Base-by-base conservation (phyloP, 140 eudicot species). In the Oenanthe javanica region DNA sequence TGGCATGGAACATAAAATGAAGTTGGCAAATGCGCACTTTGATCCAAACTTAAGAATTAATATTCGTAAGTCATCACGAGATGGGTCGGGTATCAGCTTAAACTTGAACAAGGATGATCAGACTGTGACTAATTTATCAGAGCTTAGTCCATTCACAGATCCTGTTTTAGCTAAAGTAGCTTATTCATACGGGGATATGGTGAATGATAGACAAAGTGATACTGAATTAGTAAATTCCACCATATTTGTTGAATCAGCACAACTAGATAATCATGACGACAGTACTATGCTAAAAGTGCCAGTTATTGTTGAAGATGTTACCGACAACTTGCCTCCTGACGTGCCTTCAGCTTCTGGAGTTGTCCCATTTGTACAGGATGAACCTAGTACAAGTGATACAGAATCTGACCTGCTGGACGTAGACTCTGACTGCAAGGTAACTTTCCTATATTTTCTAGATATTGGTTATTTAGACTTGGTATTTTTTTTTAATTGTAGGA, bases 231-330 rank as follows among this genome's bases (percentile, higher is more conserved):
- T 72, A 42, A 54, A 48, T 3, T 10, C 76, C 6, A 71, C 43
- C 18, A 47, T 69, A 21, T 47, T 14, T 49, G 75, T 74, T 49
- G 45, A 78, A 16, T 80, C 86, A 82, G 79, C 57, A 61, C 72
- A 72, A 14, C 21, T 76, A 50, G 81, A 86, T 72, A 72, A 76
- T 76, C 72, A 51, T 36, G 72, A 75, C 16, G 69, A 40, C 6
- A 54, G 45, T 64, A 72, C 75, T 12, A 16, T 1, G 49, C 76
- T 82, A 19, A 82, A 79, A 55, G 69, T 80, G 7, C 78, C 86
- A 3, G 77, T 90, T 48, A 74, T 86, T 80, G 84, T 87, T 40
- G 93, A 92, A 84, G 91, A 90, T 78, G 89, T 85, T 31, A 80
- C 88, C 25, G 76, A 83, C 59, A 75, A 66, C 43, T 66, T 66